Evolutionary conservation across 1,284 basidiomycete species (phyloP), one percentile per base, ranked within the genome.

Genomic region (Phaffia rhodozyma): DNA sequence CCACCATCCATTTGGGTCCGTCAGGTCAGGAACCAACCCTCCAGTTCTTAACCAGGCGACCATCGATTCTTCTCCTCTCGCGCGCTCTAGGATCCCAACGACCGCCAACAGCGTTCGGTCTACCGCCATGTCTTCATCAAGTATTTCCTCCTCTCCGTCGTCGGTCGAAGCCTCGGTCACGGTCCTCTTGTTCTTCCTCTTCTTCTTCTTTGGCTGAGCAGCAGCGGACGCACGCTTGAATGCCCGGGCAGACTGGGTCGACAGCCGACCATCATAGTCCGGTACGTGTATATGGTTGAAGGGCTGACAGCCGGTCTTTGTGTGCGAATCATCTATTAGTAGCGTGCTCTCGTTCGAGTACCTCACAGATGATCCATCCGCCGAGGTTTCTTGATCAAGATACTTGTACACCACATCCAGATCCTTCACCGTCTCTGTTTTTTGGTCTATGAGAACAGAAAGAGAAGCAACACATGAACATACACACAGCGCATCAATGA

Each of bases 271-370:
- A 11, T 79, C 76, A 70, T 89, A 90, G 71, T 89, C 87, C 1
- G 77, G 78, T 65, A 90, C 79, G 69, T 84, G 86, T 21, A 89
- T 74, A 69, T 90, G 87, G 71, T 87, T 90, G 76, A 81, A 86
- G 0, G 89, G 89, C 70, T 92, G 90, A 34, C 87, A 75, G 23
- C 77, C 79, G 0, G 87, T 89, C 72, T 92, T 92, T 53, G 79
- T 78, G 7, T 82, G 81, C 2, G 87, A 89, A 72, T 92, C 89
- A 71, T 92, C 89, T 20, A 92, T 78, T 21, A 92, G 80, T 23
- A 92, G 74, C 0, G 89, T 91, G 1, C 86, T 86, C 21, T 76
- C 70, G 0, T 84, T 81, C 0, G 83, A 85, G 69, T 87, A 85
- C 57, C 59, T 56, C 21, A 47, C 51, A 20, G 55, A 55, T 21